Conservation (phyloP, 108 stramenopile species). For the Fragilaria crotonensis region DNA sequence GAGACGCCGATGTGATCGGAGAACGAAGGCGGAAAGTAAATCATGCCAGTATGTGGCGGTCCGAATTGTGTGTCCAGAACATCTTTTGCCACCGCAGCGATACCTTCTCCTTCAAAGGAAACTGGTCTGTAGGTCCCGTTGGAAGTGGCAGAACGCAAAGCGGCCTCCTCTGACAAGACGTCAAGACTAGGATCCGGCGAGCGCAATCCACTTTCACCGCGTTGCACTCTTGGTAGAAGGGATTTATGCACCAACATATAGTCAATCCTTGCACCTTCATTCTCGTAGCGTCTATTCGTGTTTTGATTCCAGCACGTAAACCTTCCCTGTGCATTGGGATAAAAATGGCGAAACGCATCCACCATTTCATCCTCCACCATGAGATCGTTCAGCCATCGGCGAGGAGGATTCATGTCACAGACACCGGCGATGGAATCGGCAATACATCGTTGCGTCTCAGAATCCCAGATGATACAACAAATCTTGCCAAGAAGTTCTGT, state of each 20-base stretch:
- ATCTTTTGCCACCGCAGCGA: conserved; percentile 46
- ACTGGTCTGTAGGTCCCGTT: conserved; percentile 60
- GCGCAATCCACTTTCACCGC: conserved; percentile 10
- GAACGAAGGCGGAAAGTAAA: conserved; percentile 87
- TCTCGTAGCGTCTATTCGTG: conserved; percentile 73
- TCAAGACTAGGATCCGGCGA: conserved; percentile 7
- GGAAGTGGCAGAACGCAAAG: conserved; percentile 71
- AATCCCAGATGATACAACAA: conserved; percentile 56
- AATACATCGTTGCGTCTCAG: conserved; percentile 33
- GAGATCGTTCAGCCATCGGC: conserved; percentile 55
- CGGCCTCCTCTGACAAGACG: conserved; percentile 64
- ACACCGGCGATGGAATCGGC: conserved; percentile 35
- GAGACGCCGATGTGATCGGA: conserved; percentile 88
- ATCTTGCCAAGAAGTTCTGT: conserved; percentile 73
- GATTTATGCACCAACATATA: conserved; percentile 71
- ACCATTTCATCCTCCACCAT: conserved; percentile 77
- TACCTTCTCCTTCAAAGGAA: conserved; percentile 82
- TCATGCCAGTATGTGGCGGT: conserved; percentile 73
- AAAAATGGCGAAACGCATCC: conserved; percentile 75
- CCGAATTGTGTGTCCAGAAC: conserved; percentile 77
- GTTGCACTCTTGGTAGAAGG: conserved; percentile 34
- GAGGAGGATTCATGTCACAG: conserved; percentile 43
- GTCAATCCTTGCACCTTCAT: conserved; percentile 86
- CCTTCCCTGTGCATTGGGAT: conserved; percentile 71
- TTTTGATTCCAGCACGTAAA: conserved; percentile 91